Conservation (phyloP, 768 basidiomycete genomes). For the Suillus luteus region DNA sequence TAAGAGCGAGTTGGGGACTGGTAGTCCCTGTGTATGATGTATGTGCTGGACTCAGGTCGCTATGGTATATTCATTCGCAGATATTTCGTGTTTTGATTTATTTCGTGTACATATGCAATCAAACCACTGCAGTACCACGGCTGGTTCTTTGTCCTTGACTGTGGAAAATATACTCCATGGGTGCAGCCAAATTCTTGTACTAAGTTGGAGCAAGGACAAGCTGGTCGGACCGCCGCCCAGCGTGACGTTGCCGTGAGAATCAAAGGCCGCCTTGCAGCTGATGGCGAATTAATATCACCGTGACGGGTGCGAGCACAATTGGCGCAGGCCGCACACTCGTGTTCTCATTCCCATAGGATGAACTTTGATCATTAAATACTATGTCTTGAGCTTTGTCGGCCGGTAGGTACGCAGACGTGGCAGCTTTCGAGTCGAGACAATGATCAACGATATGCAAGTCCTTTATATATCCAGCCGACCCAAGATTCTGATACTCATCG, state of each 20-base stretch:
- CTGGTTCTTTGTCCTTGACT: background rate
- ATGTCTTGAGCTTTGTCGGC: background rate
- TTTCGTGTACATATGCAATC: background rate
- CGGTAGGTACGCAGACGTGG: background rate
- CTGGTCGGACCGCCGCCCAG: conserved; percentile 4
- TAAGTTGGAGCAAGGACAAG: background rate
- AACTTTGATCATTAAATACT: background rate
- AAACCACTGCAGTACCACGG: too few species aligned
- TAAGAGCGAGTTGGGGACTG: background rate
- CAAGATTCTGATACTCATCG: background rate
- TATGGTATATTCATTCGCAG: background rate
- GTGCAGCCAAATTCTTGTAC: too few species aligned
- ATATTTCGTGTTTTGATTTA: background rate
- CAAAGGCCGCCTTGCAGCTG: conserved; percentile 12
- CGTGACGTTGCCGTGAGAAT: conserved; percentile 16
- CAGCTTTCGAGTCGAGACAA: background rate
- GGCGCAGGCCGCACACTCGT: background rate
- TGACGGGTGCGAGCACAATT: background rate
- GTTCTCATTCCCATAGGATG: background rate
- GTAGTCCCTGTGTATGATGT: background rate
- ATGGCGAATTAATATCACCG: too few species aligned
- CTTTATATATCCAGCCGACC: background rate
- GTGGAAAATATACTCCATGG: background rate
- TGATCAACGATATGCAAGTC: background rate
- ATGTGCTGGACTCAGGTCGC: background rate